Evolutionary conservation across 495 filamentous ascomycete species (phyloP), one percentile per base, ranked within the genome.

Genomic region (Lophiotrema nucula): DNA sequence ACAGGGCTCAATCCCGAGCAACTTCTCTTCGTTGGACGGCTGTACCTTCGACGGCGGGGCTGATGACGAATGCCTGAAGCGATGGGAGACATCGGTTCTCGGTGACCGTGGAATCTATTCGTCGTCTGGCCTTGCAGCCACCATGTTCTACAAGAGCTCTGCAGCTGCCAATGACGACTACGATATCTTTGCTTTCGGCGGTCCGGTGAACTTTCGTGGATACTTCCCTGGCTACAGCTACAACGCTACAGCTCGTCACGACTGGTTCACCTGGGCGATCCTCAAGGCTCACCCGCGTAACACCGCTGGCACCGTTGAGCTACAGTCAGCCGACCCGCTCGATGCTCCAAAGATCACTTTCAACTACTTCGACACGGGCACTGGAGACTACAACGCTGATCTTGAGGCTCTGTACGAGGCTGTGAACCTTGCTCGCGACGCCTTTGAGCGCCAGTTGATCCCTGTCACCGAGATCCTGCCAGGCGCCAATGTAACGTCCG

Each of bases 131-230:
- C 64, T 82, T n/a, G 74, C 73, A 0, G 69, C 72, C n/a, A 70
- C 73, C 1, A 75, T 80, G 66, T 51, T 76, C 25, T 71, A 74
- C 48, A 77, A 76, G 53, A 75, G 73, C 4, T 68, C 65, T 0
- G 68, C 62, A 2, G 68, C 70, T 5, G 28, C 5, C 5, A 19
- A 10, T 27, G 67, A 70, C 26, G 69, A 75, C 57, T 70, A 58
- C 45, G 82, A 84, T 55, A 55, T 79, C 3, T 79, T 80, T 59
- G 67, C 79, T 21, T 79, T 77, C 57, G 77, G 81, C 44, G 76
- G 74, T 4, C 79, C 79, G 2, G 70, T 75, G 24, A 66, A 77
- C 18, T 83, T 83, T 72, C 70, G 69, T 52, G 78, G 76, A 38
- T 81, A 80, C 48, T 81, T 63, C 60, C 76, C 75, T 1, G 74